These are phyloP conservation scores for Penicillium ochrochloron DNA, from an alignment of 495 filamentous ascomycete species.

Conservation along the genomic window DNA sequence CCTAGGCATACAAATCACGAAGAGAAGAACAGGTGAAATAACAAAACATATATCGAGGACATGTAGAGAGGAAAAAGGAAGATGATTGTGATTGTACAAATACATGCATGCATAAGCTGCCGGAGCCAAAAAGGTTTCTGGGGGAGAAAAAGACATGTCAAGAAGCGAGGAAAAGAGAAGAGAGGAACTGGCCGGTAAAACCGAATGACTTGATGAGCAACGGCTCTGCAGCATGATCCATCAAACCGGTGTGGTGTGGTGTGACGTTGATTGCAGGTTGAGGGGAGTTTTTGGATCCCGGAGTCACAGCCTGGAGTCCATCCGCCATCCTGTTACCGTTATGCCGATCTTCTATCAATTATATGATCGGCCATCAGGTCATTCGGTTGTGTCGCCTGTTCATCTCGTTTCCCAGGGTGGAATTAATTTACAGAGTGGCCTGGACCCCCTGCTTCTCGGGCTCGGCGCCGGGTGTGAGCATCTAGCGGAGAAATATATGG, in stretches of 20 bases:
- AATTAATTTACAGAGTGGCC: slow-evolving; percentile 48
- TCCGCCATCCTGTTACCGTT: slow-evolving; percentile 8
- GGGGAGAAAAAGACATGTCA: slow-evolving; percentile 28
- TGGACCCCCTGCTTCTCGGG: slow-evolving; percentile 43
- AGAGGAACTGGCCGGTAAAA: neutral
- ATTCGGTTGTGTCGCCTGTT: slow-evolving; percentile 14
- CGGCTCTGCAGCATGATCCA: neutral
- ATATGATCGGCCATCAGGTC: slow-evolving; percentile 13
- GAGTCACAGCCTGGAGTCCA: neutral
- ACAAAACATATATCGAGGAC: slow-evolving; percentile 27
- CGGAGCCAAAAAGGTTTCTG: slow-evolving; percentile 37
- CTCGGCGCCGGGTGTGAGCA: slow-evolving; percentile 51
- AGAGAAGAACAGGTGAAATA: slow-evolving; percentile 31
- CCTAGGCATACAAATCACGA: slow-evolving; percentile 37
- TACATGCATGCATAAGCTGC: slow-evolving; percentile 52
- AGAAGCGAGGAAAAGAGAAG: slow-evolving; percentile 33
- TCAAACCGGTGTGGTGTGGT: neutral
- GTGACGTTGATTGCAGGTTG: neutral
- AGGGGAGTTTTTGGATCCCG: neutral
- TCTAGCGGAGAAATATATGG: slow-evolving; percentile 31
- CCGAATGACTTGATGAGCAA: slow-evolving; percentile 1
- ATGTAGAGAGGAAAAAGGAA: slow-evolving; percentile 29
- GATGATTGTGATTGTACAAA: slow-evolving; percentile 47
- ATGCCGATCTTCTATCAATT: slow-evolving; percentile 6
- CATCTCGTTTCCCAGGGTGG: slow-evolving; percentile 26